phyloP scores from a whole-genome alignment of 345 rosid genomes.

The Hypericum androsaemum region DNA sequence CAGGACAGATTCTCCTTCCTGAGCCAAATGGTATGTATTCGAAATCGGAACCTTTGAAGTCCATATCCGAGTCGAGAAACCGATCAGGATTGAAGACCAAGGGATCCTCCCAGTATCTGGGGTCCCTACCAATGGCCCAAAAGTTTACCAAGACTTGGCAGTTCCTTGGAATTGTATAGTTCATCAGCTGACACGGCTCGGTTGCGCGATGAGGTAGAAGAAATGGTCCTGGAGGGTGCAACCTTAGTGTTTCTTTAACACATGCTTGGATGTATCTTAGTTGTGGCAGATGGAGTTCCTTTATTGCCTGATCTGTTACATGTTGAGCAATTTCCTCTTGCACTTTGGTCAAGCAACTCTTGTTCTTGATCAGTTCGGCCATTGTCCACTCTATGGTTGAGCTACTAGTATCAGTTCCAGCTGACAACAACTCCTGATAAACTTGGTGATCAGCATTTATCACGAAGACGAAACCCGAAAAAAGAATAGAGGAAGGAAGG shows the following conservation, averaged over 20 bases:
- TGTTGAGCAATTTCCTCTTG: conserved; percentile 11
- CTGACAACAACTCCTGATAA: neutral
- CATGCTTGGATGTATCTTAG: conserved; percentile 18
- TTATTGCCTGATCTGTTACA: neutral
- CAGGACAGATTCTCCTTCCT: conserved; percentile 18
- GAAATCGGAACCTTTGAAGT: too few relatives aligned
- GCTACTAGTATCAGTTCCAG: conserved; percentile 19
- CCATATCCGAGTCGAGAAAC: neutral
- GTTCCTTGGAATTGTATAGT: conserved; percentile 16
- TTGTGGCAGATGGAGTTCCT: conserved; percentile 12
- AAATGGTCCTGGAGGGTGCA: conserved; percentile 22
- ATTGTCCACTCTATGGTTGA: conserved; percentile 20
- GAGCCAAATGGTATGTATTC: too few relatives aligned
- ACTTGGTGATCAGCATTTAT: too few relatives aligned
- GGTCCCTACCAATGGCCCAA: conserved; percentile 24
- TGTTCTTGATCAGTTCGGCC: conserved; percentile 19
- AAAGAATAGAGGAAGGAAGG: neutral
- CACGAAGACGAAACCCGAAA: too few relatives aligned
- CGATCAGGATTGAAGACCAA: conserved; percentile 13
- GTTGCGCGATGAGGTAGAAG: conserved; percentile 21
- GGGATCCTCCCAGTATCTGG: conserved; percentile 16
- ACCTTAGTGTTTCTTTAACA: conserved; percentile 17
- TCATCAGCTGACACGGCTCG: conserved; percentile 12
- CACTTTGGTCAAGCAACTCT: conserved; percentile 7
- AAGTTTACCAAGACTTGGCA: conserved; percentile 14